Conservation (phyloP, 768 basidiomycete genomes). For the Pleurotus ostreatus region DNA sequence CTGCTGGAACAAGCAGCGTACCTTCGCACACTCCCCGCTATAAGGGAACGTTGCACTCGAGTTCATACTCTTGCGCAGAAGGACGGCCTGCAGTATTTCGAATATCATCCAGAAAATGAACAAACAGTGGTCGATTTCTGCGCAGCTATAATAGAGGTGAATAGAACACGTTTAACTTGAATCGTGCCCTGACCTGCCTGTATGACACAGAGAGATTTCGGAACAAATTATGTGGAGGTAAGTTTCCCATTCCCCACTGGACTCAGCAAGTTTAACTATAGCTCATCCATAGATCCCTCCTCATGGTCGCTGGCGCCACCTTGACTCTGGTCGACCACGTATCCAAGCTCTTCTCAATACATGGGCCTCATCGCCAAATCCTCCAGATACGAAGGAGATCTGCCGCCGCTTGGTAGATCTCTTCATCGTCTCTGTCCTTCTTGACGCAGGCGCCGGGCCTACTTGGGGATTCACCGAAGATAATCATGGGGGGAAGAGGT, state of each 20-base stretch:
- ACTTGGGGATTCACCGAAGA: conserved; percentile 74
- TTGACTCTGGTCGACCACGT: conserved; percentile 66
- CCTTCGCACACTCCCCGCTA: conserved; percentile 83
- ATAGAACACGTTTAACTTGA: conserved; percentile 12
- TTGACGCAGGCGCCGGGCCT: conserved; percentile 92
- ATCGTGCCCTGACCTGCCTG: background rate
- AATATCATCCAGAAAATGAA: conserved; percentile 78
- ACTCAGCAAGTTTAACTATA: background rate
- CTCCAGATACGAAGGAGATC: conserved; percentile 51
- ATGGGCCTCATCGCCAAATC: conserved; percentile 44
- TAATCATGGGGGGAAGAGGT: conserved; percentile 40
- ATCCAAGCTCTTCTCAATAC: conserved; percentile 53
- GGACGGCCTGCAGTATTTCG: conserved; percentile 80
- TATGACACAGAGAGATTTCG: conserved; percentile 71
- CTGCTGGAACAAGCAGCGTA: conserved; percentile 51
- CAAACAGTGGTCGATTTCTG: conserved; percentile 69
- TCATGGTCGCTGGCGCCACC: conserved; percentile 88
- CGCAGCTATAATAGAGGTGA: conserved; percentile 72
- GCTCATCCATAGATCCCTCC: conserved; percentile 61
- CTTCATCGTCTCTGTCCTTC: conserved; percentile 85
- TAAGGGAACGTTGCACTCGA: conserved; percentile 76
- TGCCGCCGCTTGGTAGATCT: conserved; percentile 81
- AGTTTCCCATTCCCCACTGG: conserved; percentile 17
- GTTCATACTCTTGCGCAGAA: conserved; percentile 76
- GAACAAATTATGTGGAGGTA: conserved; percentile 59